phyloP scores from a whole-genome alignment of 1,284 basidiomycete species.

The Pisolithus thermaeus region DNA sequence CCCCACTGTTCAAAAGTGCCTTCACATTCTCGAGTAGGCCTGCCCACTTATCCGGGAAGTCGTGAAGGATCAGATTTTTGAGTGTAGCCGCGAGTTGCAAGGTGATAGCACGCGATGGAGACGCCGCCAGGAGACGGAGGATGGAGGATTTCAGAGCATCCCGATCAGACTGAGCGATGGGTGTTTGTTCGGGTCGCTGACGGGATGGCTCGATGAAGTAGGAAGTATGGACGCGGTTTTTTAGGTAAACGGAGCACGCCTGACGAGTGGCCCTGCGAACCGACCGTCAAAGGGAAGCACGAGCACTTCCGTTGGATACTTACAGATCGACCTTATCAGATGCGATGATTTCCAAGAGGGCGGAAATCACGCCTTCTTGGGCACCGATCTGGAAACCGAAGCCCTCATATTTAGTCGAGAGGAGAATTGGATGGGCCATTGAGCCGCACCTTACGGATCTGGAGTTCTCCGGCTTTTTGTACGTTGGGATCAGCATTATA shows the following conservation, averaged over 20 bases:
- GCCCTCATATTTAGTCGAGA: slow-evolving; percentile 2
- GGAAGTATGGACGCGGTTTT: slow-evolving; percentile 70
- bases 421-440: not conserved
- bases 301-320: slow-evolving; percentile 30
- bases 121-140: slow-evolving; percentile 61
- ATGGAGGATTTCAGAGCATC: slow-evolving; percentile 61
- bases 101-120: slow-evolving; percentile 63
- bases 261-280: slow-evolving; percentile 63
- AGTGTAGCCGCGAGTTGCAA: slow-evolving; percentile 68
- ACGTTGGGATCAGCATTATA: slow-evolving; percentile 81
- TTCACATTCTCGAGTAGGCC: slow-evolving; percentile 58
- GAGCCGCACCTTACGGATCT: slow-evolving; percentile 69
- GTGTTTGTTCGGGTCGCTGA: slow-evolving; percentile 50
- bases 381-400: slow-evolving; percentile 51
- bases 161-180: slow-evolving; percentile 63
- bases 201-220: slow-evolving; percentile 47
- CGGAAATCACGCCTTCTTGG: slow-evolving; percentile 74
- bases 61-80: slow-evolving; percentile 63
- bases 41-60: slow-evolving; percentile 76
- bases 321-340: slow-evolving; percentile 71
- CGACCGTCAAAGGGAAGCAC: not conserved
- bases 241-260: slow-evolving; percentile 77
- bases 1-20: slow-evolving; percentile 52
- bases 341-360: slow-evolving; percentile 76
- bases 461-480: slow-evolving; percentile 74